Base-by-base conservation (phyloP, 257 asterid species). In the Scutellaria minor region DNA sequence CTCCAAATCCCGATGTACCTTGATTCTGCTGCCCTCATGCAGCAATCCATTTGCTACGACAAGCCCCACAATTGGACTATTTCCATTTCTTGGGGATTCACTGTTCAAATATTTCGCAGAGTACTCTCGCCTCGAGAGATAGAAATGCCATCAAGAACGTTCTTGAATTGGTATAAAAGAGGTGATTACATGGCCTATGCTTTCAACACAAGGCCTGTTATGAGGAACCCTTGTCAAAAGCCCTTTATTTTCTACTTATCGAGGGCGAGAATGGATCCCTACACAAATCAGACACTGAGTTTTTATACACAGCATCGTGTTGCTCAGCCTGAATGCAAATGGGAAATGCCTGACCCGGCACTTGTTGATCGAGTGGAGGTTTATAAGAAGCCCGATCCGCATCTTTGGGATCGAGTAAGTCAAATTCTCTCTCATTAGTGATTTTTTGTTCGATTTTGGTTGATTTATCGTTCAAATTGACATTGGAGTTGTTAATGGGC, bases 11-110 rank as follows among this genome's bases (percentile, higher is more conserved):
- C 98, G 1, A 81, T 81, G 85, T 76, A 78, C 72, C 95, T 90
- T 0, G 98, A 92, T 71, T 88, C 97, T 0, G 94, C 98, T 5
- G 88, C 86, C 51, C 84, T 92, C 11, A 80, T 92, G 84, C 97
- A 92, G 72, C 98, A 92, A 72, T 90, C 98, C 70, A 90, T 92
- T 73, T 90, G 98, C 85, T 92, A 92, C 22, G 90, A 88, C 82
- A 82, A 71, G 61, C 5, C 66, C 14, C 80, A 81, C 2, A 6
- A 75, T 55, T 90, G 94, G 96, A 86, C 94, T 0, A 55, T 92
- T 11, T 92, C 98, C 0, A 92, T 92, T 0, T 92, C 98, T 0
- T 92, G 98, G 98, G 98, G 98, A 6, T 92, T 80, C 14, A 91
- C 96, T 0, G 85, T 92, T 64, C 97, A 88, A 73, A 79, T 92